These are phyloP conservation scores for Atkinsonella hypoxylon DNA, from an alignment of 2,329 filamentous ascomycete species.

Conservation along the genomic window DNA sequence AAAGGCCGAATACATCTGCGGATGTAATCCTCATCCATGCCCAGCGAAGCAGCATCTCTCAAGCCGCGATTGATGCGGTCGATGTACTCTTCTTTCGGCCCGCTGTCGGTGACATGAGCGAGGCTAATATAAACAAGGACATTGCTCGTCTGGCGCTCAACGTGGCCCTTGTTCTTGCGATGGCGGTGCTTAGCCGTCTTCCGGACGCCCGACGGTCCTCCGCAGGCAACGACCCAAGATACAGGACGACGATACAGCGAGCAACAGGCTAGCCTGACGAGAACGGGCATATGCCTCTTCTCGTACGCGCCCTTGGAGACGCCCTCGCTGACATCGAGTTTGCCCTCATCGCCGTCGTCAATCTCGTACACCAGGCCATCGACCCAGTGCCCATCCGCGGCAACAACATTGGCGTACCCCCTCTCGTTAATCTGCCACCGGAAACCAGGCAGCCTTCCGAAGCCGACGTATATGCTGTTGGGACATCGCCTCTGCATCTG, in stretches of 20 bases:
- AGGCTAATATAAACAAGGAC: conserved; percentile 29
- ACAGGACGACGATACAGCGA: conserved; percentile 24
- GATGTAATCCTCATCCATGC: conserved; percentile 24
- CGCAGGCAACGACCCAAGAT: conserved; percentile 25
- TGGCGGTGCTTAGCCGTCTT: conserved; percentile 10
- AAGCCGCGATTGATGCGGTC: conserved; percentile 27
- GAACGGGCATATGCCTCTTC: conserved; percentile 22
- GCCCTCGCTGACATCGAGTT: conserved; percentile 29
- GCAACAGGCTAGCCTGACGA: conserved; percentile 20
- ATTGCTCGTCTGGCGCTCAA: conserved; percentile 10
- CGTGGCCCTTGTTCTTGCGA: background rate
- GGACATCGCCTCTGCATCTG: conserved; percentile 34
- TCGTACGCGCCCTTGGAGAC: conserved; percentile 27
- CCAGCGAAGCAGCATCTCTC: conserved; percentile 22
- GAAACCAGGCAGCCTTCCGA: conserved; percentile 25
- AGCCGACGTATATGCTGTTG: conserved; percentile 26
- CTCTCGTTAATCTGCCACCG: conserved; percentile 36
- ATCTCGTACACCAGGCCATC: conserved; percentile 31
- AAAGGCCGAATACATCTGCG: conserved; percentile 25
- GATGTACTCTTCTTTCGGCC: conserved; percentile 27
- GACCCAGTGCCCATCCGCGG: conserved; percentile 22
- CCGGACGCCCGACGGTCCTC: conserved; percentile 19
- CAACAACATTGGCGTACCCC: conserved; percentile 32
- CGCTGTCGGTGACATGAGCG: conserved; percentile 19
- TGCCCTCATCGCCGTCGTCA: conserved; percentile 23